These are phyloP conservation scores for Metschnikowia similis DNA, from an alignment of 805 yeast genomes.

Conservation along the genomic window DNA sequence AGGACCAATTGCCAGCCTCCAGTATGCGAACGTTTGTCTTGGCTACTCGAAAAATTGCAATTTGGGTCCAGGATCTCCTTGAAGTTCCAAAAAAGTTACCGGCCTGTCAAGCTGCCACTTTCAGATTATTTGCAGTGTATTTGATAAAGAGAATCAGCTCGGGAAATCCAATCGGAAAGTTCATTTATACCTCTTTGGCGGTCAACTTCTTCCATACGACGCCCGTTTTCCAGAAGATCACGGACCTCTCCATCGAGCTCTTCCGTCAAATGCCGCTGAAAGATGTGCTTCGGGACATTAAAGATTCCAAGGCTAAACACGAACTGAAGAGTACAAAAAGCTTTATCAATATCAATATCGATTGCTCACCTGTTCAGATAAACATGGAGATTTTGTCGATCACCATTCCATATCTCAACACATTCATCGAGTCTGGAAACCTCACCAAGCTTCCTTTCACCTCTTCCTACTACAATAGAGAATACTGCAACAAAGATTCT, in stretches of 20 bases:
- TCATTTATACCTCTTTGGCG: slow-evolving; percentile 29
- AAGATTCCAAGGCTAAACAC: neutral
- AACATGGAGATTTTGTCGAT: neutral
- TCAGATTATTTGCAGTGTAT: slow-evolving; percentile 33
- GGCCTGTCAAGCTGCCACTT: slow-evolving; percentile 20
- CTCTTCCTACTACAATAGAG: slow-evolving; percentile 8
- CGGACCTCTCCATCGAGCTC: neutral
- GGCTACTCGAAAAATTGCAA: slow-evolving; percentile 32
- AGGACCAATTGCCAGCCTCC: slow-evolving; percentile 29
- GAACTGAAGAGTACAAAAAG: neutral
- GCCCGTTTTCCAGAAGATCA: slow-evolving; percentile 1
- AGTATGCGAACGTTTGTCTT: slow-evolving; percentile 24
- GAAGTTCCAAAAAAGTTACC: slow-evolving; percentile 11
- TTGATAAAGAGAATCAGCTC: slow-evolving; percentile 25
- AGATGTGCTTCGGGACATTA: neutral
- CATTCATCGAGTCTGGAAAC: slow-evolving; percentile 3
- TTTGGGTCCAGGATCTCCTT: slow-evolving; percentile 25
- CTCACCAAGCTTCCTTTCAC: slow-evolving; percentile 7
- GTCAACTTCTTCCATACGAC: slow-evolving; percentile 45
- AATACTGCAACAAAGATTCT: slow-evolving; percentile 12
- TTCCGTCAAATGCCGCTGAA: slow-evolving; percentile 6
- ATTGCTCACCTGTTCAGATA: slow-evolving; percentile 6
- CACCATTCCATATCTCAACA: slow-evolving; percentile 1
- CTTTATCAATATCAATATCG: neutral
- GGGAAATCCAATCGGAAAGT: slow-evolving; percentile 22